Conservation (phyloP, 306 rosid genomes). For the Oxytropis ochrocephala region DNA sequence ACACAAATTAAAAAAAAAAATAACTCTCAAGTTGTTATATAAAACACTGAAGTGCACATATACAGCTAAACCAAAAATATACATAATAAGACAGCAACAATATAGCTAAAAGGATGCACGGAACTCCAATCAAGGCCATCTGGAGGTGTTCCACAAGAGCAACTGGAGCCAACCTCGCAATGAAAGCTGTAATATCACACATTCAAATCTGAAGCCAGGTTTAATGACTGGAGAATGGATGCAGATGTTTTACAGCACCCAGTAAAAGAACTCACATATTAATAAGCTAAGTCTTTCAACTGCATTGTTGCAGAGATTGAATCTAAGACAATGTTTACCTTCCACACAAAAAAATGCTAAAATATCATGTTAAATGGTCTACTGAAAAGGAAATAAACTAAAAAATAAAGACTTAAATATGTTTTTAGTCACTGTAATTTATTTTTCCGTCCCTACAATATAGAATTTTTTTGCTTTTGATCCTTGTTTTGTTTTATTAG, state of each 20-base stretch:
- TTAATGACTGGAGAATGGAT: neutral
- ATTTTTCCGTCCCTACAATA: too few species aligned
- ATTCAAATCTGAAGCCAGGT: neutral
- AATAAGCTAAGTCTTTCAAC: neutral
- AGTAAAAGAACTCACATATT: neutral
- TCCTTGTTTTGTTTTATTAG: too few species aligned
- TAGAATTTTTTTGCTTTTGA: too few species aligned
- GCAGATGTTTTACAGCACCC: neutral
- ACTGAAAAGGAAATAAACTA: neutral
- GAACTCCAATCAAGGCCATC: slow-evolving; percentile 1
- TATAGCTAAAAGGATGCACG: neutral
- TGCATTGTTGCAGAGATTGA: neutral
- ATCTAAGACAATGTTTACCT: neutral
- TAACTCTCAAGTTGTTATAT: neutral
- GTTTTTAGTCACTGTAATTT: too few species aligned
- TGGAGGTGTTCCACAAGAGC: neutral
- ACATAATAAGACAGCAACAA: neutral
- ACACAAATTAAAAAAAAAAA: neutral
- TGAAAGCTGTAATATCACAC: neutral
- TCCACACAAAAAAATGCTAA: neutral
- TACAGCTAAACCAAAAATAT: slow-evolving; percentile 3
- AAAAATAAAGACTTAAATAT: neutral
- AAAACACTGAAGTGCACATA: neutral
- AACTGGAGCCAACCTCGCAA: slow-evolving; percentile 6
- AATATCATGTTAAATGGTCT: neutral